Conservation (phyloP, 139 green algal genomes). For the Pedinophyceae sp. region DNA sequence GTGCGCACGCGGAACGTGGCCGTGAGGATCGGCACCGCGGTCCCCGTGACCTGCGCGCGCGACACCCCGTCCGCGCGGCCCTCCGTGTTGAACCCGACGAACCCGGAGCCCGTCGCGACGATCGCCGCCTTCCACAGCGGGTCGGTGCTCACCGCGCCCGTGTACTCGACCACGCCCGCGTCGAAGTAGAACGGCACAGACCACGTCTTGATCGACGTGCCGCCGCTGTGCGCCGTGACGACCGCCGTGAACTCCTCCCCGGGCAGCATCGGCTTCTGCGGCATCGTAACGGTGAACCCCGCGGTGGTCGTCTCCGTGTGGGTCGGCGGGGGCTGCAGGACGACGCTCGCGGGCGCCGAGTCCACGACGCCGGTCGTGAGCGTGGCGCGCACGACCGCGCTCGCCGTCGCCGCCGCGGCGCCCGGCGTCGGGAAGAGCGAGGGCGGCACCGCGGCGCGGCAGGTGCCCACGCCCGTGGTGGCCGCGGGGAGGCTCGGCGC, state of each 20-base stretch:
- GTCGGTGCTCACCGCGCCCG: background rate
- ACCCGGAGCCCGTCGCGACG: background rate
- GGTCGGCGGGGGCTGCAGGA: background rate
- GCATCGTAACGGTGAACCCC: background rate
- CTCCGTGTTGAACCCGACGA: background rate
- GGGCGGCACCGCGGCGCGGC: background rate
- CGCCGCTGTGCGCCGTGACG: background rate
- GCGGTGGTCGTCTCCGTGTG: background rate
- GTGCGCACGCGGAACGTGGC: too few relatives aligned
- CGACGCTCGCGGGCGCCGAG: background rate
- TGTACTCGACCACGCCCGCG: background rate
- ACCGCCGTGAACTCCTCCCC: background rate
- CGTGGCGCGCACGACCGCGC: background rate
- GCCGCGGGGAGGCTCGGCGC: too few relatives aligned
- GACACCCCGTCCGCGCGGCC: too few relatives aligned
- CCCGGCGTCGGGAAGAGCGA: background rate
- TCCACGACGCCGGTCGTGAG: background rate
- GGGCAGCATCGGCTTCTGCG: background rate
- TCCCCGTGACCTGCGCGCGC: too few relatives aligned
- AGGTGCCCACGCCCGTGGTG: background rate
- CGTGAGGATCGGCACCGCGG: too few relatives aligned
- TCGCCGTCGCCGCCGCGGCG: background rate
- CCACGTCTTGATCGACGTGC: background rate
- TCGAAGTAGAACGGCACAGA: background rate
- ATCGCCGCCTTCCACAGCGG: background rate